A percentile compares a stretch with the other conserved stretches of the same genome.
These are phyloP conservation scores for Amoeboaphelidium protococcarum DNA, from an alignment of 371 early-diverging fungal species.

Conservation along the genomic window DNA sequence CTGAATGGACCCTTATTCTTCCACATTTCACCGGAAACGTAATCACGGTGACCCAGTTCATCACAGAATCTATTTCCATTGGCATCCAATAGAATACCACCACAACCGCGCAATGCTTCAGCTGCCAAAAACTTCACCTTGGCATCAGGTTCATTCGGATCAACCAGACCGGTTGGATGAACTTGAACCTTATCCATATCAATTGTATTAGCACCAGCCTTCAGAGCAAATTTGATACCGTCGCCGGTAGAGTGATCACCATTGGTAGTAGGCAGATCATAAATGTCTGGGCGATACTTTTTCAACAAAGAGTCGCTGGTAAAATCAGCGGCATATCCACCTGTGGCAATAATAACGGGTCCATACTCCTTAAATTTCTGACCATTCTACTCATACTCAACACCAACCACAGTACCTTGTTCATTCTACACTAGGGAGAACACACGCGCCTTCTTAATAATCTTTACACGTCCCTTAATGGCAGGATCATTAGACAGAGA, in stretches of 20 bases:
- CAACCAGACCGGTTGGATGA: constrained; percentile 85
- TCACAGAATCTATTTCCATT: constrained; percentile 77
- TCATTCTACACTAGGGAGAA: not conserved
- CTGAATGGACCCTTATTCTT: constrained; percentile 55
- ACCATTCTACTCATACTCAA: constrained; percentile 35
- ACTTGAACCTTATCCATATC: constrained; percentile 92
- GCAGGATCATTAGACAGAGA: constrained; percentile 27
- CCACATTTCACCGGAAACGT: constrained; percentile 53
- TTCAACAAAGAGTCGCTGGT: constrained; percentile 18
- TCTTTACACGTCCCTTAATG: constrained; percentile 37
- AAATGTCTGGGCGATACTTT: constrained; percentile 35
- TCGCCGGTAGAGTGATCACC: constrained; percentile 87
- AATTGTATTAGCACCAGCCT: constrained; percentile 52
- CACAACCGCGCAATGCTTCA: constrained; percentile 85
- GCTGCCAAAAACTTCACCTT: constrained; percentile 71
- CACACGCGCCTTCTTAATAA: constrained; percentile 31
- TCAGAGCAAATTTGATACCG: constrained; percentile 66
- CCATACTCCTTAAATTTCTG: constrained; percentile 23
- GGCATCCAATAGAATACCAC: constrained; percentile 49
- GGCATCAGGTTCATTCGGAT: constrained; percentile 62
- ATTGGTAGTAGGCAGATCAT: constrained; percentile 57
- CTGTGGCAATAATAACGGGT: constrained; percentile 79
- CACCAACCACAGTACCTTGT: constrained; percentile 17
- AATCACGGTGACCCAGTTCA: constrained; percentile 68
- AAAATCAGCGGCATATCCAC: constrained; percentile 40